Evolutionary conservation across 306 rosid species (phyloP).

Genomic region (Castanopsis chinensis): DNA sequence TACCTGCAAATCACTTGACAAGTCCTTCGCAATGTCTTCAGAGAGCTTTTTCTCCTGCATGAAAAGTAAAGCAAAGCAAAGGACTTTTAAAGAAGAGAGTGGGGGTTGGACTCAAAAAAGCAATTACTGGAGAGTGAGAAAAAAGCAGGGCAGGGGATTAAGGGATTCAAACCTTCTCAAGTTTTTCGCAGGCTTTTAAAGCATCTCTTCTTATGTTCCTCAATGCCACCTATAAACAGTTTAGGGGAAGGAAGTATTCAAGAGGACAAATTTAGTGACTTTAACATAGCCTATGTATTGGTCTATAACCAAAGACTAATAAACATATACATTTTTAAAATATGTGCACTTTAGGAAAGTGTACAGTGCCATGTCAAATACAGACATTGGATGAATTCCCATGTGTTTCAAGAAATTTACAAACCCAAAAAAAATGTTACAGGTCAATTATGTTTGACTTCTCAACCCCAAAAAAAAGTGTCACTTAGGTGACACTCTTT

Average conservation of each 20-base stretch:
- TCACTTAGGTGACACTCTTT: too few relatives aligned
- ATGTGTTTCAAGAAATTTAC: background rate
- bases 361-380: background rate
- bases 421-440: background rate
- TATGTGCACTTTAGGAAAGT: background rate
- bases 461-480: background rate
- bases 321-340: background rate
- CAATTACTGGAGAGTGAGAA: slow-evolving; percentile 5
- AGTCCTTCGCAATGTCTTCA: slow-evolving; percentile 81
- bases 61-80: slow-evolving; percentile 13
- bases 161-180: slow-evolving; percentile 78
- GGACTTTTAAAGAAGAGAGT: slow-evolving; percentile 10
- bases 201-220: slow-evolving; percentile 98
- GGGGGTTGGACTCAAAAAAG: slow-evolving; percentile 7
- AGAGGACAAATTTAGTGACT: slow-evolving; percentile 16
- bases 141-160: slow-evolving; percentile 12
- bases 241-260: slow-evolving; percentile 17
- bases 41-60: slow-evolving; percentile 86
- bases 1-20: slow-evolving; percentile 95
- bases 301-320: background rate
- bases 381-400: background rate
- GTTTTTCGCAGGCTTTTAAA: slow-evolving; percentile 86
- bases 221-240: slow-evolving; percentile 66
- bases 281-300: slow-evolving; percentile 2
- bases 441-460: background rate